Conservation (phyloP, 352 stramenopile genomes). For the Globisporangium echinulatum region DNA sequence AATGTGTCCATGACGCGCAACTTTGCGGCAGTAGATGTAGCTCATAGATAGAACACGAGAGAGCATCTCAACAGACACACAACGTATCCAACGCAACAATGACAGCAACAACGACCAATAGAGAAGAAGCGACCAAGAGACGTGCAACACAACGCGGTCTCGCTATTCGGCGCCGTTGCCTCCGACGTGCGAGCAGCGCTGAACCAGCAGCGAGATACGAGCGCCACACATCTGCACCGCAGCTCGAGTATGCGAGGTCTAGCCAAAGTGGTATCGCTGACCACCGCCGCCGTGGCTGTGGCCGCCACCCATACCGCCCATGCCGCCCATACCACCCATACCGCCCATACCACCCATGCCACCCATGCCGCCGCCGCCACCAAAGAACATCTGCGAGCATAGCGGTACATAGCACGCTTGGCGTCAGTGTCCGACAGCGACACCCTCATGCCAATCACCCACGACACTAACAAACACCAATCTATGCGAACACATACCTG, state of each 20-base stretch:
- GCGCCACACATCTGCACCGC: background rate
- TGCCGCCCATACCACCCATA: conserved; percentile 22
- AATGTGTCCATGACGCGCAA: no score
- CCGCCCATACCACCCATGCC: conserved; percentile 34
- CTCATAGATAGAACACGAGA: no score
- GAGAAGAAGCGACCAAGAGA: background rate
- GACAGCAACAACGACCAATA: background rate
- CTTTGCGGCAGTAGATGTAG: no score
- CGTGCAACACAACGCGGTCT: background rate
- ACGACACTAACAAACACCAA: background rate
- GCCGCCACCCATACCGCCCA: conserved; percentile 45
- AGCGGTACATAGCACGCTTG: background rate
- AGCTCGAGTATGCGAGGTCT: background rate
- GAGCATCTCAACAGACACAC: no score
- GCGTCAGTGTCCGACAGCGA: no score
- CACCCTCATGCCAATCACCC: background rate
- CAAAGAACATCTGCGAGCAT: conserved; percentile 72
- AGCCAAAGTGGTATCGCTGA: conserved; percentile 81
- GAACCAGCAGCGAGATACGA: background rate
- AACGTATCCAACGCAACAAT: background rate
- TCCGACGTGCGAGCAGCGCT: background rate
- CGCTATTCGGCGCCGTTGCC: background rate
- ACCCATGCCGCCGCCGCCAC: conserved; percentile 27
- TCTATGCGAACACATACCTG: conserved; percentile 30
- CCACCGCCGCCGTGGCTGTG: conserved; percentile 31